These are phyloP conservation scores for Breynia disticha DNA, from an alignment of 441 rosid species.

Conservation along the genomic window DNA sequence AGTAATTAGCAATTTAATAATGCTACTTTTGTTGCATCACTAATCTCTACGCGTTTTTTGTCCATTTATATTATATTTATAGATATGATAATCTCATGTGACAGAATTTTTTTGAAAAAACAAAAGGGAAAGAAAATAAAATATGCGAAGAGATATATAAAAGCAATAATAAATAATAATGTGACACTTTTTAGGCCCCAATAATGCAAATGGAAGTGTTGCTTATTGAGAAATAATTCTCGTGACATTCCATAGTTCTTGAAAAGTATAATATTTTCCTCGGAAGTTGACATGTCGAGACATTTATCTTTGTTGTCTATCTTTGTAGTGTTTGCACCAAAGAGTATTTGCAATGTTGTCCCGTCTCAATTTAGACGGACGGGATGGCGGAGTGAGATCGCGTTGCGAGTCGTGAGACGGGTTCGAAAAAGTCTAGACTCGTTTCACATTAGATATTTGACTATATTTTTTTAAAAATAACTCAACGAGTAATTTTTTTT, in stretches of 20 bases:
- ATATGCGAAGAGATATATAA: slow-evolving; percentile 15
- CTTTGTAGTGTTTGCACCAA: too few relatives aligned
- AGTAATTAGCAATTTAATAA: slow-evolving; percentile 4
- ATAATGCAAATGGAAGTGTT: slow-evolving; percentile 18
- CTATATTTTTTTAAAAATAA: too few relatives aligned
- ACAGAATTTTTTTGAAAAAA: slow-evolving; percentile 22
- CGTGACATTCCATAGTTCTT: slow-evolving; percentile 36
- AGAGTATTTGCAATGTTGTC: too few relatives aligned
- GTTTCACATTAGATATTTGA: too few relatives aligned
- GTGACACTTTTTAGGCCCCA: slow-evolving; percentile 10
- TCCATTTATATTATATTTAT: not conserved
- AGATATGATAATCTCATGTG: slow-evolving; percentile 18
- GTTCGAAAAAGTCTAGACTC: too few relatives aligned
- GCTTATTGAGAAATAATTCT: slow-evolving; percentile 36
- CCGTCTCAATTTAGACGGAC: too few relatives aligned
- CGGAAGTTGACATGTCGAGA: slow-evolving; percentile 11
- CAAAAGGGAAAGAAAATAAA: slow-evolving; percentile 15
- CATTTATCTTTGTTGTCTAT: too few relatives aligned
- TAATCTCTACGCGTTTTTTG: slow-evolving; percentile 25
- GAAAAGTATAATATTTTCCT: slow-evolving; percentile 7
- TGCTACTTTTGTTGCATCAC: slow-evolving; percentile 13
- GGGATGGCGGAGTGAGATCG: too few relatives aligned
- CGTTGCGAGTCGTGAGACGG: too few relatives aligned
- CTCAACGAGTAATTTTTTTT: too few relatives aligned
- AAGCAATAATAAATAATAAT: not conserved